Evolutionary conservation across 495 filamentous ascomycete species (phyloP).

Genomic region (Lindgomyces ingoldianus): DNA sequence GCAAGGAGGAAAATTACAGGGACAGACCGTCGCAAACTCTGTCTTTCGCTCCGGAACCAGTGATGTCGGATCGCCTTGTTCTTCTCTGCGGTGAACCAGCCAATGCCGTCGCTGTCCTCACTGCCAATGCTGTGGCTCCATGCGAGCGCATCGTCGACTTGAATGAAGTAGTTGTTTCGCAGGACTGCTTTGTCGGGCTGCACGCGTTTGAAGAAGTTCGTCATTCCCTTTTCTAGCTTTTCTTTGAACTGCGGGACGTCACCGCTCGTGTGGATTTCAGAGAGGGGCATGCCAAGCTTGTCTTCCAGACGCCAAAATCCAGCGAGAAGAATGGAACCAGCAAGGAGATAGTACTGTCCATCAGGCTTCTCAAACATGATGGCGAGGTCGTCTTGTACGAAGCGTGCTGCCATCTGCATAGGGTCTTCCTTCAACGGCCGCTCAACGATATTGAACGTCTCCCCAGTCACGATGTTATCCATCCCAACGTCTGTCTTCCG

Average conservation of each 20-base stretch:
- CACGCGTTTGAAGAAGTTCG: slow-evolving; percentile 46
- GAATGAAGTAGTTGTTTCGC: slow-evolving; percentile 50
- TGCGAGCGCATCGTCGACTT: slow-evolving; percentile 47
- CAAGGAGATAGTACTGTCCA: slow-evolving; percentile 82
- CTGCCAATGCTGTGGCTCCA: slow-evolving; percentile 71
- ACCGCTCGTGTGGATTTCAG: slow-evolving; percentile 81
- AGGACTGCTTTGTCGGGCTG: slow-evolving; percentile 45
- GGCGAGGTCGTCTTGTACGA: slow-evolving; percentile 83
- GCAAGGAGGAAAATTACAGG: background rate
- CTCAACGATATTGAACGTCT: slow-evolving; percentile 68
- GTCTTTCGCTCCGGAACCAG: slow-evolving; percentile 78
- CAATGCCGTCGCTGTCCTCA: slow-evolving; percentile 65
- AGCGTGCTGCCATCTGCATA: slow-evolving; percentile 68
- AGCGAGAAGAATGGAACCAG: slow-evolving; percentile 75
- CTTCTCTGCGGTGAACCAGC: slow-evolving; percentile 78
- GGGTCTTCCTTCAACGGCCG: slow-evolving; percentile 77
- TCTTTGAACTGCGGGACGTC: slow-evolving; percentile 75
- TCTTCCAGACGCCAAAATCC: slow-evolving; percentile 87
- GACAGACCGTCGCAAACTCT: slow-evolving; percentile 64
- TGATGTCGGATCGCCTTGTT: slow-evolving; percentile 73
- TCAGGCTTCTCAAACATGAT: slow-evolving; percentile 81
- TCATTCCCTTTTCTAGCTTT: slow-evolving; percentile 68
- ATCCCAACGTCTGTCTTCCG: slow-evolving; percentile 64
- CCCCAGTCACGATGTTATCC: slow-evolving; percentile 69
- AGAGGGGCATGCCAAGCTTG: slow-evolving; percentile 81